A percentile compares a stretch with the other conserved stretches of the same genome.
Conservation (phyloP, 2,329 filamentous ascomycete species). For the Byssochlamys sp. region DNA sequence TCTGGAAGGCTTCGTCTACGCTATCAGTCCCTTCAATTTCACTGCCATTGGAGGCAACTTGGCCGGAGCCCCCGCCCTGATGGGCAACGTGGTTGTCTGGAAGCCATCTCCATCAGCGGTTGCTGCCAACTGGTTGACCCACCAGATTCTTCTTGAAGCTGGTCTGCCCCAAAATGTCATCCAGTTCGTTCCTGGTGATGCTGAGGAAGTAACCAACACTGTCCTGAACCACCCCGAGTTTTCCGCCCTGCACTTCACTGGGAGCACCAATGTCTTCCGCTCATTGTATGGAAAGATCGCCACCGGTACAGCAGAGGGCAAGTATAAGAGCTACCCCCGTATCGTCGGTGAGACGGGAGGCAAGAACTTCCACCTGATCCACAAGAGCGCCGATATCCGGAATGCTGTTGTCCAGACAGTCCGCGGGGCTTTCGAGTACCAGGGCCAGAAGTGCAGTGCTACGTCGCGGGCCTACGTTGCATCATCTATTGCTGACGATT, state of each 20-base stretch:
- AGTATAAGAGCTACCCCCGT: constrained; percentile 74
- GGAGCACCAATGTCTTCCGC: constrained; percentile 84
- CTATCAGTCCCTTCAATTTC: constrained; percentile 91
- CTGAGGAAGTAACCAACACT: constrained; percentile 67
- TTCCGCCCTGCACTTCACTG: constrained; percentile 88
- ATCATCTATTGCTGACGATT: constrained; percentile 62
- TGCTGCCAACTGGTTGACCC: constrained; percentile 75
- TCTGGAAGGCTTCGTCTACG: constrained; percentile 89
- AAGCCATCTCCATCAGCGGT: constrained; percentile 84
- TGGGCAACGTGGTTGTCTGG: constrained; percentile 94
- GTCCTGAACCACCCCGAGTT: constrained; percentile 71
- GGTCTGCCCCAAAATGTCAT: constrained; percentile 81
- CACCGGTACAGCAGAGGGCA: constrained; percentile 66
- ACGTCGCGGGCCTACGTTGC: constrained; percentile 73
- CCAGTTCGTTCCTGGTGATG: constrained; percentile 83
- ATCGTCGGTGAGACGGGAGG: constrained; percentile 85
- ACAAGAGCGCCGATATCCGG: constrained; percentile 64
- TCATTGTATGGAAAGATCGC: constrained; percentile 80
- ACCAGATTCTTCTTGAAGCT: constrained; percentile 84
- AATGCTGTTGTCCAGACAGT: constrained; percentile 76
- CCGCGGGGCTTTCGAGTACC: constrained; percentile 80
- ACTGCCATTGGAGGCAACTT: constrained; percentile 87
- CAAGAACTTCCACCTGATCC: constrained; percentile 86
- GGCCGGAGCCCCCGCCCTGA: constrained; percentile 67
- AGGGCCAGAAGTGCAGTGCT: constrained; percentile 84